Evolutionary conservation across 768 basidiomycete species (phyloP), one percentile per base, ranked within the genome.

Genomic region (Hemileccinum rubropunctum): DNA sequence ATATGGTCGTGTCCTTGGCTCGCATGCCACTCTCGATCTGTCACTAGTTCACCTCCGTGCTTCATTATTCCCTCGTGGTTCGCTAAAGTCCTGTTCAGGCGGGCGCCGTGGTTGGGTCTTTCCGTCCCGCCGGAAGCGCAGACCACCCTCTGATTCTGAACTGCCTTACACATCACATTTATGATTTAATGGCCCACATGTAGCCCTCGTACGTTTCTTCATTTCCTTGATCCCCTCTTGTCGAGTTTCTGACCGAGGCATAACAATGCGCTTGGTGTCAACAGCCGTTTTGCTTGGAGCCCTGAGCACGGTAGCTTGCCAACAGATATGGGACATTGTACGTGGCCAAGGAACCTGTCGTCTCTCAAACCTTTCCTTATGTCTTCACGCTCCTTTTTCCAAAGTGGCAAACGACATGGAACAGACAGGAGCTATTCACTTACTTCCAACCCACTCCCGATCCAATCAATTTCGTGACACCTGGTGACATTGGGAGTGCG

Each of bases 401-500:
- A 45, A 47, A 84, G 83, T 83, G 78, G 77, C 79, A 83, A 72
- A 83, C 80, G 17, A 70, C 69, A 3, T 70, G 66, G 70, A 60
- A 70, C 51, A 59, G 47, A 45, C 11, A 62, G 42, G 59, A 32
- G 35, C 63, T 67, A 27, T 60, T 70, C 52, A 67, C 65, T 21
- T 66, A 69, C 44, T 59, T 60, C 36, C 63, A 63, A 23, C 60
- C 68, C 13, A 56, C 45, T 4, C 62, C 70, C 1, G 61, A 54
- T 37, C 62, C 67, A 3, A 64, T 70, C 23, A 61, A 68, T 20
- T 70, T 71, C 43, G 60, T 55, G 41, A 54, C 59, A 10, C 82
- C 84, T 8, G 80, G 84, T 0, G 45, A 78, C 4, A 74, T 75
- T 34, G 83, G 75, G 3, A 72, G 70, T 38, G 86, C 85, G 0